Percentiles rank a stretch among this genome's conserved stretches.
Conservation (phyloP, 1,139 yeast species). For the Insectozyma bohioensis region DNA sequence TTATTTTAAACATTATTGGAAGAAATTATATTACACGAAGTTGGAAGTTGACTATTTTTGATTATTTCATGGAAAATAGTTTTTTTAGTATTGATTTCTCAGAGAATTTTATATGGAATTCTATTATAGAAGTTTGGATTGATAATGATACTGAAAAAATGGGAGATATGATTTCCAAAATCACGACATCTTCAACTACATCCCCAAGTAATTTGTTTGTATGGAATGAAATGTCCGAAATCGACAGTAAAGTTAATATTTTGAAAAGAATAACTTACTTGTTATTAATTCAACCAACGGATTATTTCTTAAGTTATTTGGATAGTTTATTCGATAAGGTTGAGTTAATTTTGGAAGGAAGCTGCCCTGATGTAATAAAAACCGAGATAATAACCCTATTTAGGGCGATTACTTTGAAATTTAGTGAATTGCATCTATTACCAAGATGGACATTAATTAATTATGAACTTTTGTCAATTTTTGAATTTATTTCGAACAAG, state of each 20-base stretch:
- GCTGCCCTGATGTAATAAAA: slow-evolving; percentile 36
- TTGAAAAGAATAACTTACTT: slow-evolving; percentile 63
- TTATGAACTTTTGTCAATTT: slow-evolving; percentile 56
- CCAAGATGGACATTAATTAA: slow-evolving; percentile 72
- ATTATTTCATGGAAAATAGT: slow-evolving; percentile 49
- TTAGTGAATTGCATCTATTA: slow-evolving; percentile 61
- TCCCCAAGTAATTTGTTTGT: slow-evolving; percentile 56
- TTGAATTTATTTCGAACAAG: slow-evolving; percentile 37
- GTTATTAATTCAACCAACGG: slow-evolving; percentile 58
- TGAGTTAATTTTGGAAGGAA: slow-evolving; percentile 36
- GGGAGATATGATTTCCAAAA: slow-evolving; percentile 49
- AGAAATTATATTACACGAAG: slow-evolving; percentile 36
- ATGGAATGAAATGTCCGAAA: slow-evolving; percentile 73
- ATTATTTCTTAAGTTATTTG: slow-evolving; percentile 49
- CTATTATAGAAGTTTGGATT: slow-evolving; percentile 57
- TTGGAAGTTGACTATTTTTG: slow-evolving; percentile 55
- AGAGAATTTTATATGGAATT: slow-evolving; percentile 47
- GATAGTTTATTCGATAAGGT: slow-evolving; percentile 54
- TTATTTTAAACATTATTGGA: slow-evolving; percentile 41
- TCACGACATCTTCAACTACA: slow-evolving; percentile 52
- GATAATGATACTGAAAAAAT: slow-evolving; percentile 58
- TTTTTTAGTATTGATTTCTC: slow-evolving; percentile 38
- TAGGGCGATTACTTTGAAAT: slow-evolving; percentile 61
- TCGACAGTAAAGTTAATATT: slow-evolving; percentile 47
- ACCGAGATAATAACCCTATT: slow-evolving; percentile 55